Conservation (phyloP, 306 rosid species). For the Comarum palustre region DNA sequence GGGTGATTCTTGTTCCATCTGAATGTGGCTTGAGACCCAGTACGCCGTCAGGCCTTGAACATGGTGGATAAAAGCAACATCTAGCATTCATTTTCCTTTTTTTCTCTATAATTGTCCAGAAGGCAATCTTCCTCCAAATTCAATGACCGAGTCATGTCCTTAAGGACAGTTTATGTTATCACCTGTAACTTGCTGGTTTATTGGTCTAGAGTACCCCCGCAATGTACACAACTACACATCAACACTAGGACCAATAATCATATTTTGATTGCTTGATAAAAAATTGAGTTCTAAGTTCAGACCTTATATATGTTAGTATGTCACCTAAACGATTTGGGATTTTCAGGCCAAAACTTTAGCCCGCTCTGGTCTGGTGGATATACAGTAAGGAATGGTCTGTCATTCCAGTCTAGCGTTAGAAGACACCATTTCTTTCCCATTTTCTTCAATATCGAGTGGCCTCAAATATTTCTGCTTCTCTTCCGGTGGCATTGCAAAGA, state of each 20-base stretch:
- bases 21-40: conserved; percentile 21
- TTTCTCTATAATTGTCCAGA: no score
- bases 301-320: background rate
- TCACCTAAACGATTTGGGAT: background rate
- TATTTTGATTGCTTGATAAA: background rate
- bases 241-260: background rate
- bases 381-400: background rate
- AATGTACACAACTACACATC: background rate
- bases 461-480: conserved; percentile 46
- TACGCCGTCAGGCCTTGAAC: background rate
- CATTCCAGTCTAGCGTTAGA: conserved; percentile 37
- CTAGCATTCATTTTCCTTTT: background rate
- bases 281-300: background rate
- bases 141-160: no score
- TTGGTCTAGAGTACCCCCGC: no score
- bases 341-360: conserved; percentile 20
- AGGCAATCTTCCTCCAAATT: no score
- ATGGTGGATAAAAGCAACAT: background rate
- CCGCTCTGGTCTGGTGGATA: background rate
- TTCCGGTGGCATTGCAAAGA: conserved; percentile 48
- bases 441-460: conserved; percentile 45
- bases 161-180: no score
- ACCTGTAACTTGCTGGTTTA: no score
- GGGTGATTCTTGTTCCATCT: conserved; percentile 21
- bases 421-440: conserved; percentile 41